Conservation (phyloP, 139 green algal genomes). For the Chlamydomonas asymmetrica region DNA sequence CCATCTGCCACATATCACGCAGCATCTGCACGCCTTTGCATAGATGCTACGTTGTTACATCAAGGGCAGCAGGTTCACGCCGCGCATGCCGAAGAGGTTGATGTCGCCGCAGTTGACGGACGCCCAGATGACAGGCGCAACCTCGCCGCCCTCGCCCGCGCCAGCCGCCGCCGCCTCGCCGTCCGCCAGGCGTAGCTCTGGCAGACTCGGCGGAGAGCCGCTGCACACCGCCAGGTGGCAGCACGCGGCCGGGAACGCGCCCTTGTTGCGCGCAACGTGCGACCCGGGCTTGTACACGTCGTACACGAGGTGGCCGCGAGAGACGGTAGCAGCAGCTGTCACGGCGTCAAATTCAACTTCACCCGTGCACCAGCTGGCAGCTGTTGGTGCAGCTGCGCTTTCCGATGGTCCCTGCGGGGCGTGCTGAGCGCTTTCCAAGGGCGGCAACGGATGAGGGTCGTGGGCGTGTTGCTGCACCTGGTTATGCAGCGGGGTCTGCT, state of each 20-base stretch:
- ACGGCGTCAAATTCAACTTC: no score
- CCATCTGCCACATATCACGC: no score
- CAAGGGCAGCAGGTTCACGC: conserved; percentile 9
- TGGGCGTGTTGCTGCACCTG: no score
- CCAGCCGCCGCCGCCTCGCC: conserved; percentile 11
- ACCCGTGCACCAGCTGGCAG: no score
- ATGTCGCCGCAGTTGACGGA: conserved; percentile 28
- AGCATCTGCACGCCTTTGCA: no score
- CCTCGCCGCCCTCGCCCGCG: not conserved
- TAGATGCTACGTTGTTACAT: conserved; percentile 8
- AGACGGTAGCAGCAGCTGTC: not conserved
- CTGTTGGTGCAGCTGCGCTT: no score
- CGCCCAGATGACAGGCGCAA: conserved; percentile 18
- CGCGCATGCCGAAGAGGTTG: conserved; percentile 16
- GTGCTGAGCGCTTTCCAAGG: no score
- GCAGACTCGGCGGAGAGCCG: conserved; percentile 2
- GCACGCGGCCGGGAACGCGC: conserved; percentile 4
- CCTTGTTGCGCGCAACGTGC: conserved; percentile 17
- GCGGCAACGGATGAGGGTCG: no score
- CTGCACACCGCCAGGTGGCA: conserved; percentile 32
- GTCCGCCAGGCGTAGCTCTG: conserved; percentile 21
- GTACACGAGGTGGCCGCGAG: conserved; percentile 20
- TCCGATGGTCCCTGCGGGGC: no score
- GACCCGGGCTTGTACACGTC: conserved; percentile 40
- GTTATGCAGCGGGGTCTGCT: no score